These are phyloP conservation scores for Protostelium mycophagum DNA, from an alignment of 78 protist species.

Conservation along the genomic window DNA sequence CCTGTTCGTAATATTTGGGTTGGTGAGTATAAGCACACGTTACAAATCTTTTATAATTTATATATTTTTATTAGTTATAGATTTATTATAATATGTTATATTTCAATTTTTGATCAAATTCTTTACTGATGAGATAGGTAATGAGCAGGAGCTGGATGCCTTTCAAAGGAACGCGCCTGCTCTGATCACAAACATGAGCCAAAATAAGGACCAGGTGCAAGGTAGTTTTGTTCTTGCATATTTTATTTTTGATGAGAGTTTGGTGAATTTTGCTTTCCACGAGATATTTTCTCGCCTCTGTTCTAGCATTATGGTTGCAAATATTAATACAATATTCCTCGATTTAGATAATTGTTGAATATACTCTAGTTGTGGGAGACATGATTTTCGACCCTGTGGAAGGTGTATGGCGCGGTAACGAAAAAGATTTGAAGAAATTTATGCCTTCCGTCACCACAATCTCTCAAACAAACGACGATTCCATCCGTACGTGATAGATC, in stretches of 20 bases:
- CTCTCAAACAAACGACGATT: too few species aligned
- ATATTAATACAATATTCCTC: too few species aligned
- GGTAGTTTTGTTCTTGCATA: neutral
- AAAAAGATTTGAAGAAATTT: conserved; percentile 22
- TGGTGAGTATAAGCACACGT: neutral
- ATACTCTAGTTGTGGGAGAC: conserved; percentile 26
- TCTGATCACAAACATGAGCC: neutral
- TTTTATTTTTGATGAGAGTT: neutral
- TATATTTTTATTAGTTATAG: too few species aligned
- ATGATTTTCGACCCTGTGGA: conserved; percentile 53
- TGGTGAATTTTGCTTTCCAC: neutral
- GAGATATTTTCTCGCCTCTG: too few species aligned
- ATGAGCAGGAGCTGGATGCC: neutral
- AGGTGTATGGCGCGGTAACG: conserved; percentile 48
- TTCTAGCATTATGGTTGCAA: too few species aligned
- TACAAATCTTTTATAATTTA: neutral
- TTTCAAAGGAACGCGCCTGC: neutral
- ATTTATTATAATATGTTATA: too few species aligned
- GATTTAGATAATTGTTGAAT: too few species aligned
- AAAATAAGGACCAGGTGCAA: neutral
- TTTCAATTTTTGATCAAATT: too few species aligned
- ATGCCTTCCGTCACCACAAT: too few species aligned
- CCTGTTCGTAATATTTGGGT: neutral
- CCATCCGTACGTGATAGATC: neutral
- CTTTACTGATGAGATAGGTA: too few species aligned